Base-by-base conservation (phyloP, 331 rosid species). In the Cucumis variabilis region DNA sequence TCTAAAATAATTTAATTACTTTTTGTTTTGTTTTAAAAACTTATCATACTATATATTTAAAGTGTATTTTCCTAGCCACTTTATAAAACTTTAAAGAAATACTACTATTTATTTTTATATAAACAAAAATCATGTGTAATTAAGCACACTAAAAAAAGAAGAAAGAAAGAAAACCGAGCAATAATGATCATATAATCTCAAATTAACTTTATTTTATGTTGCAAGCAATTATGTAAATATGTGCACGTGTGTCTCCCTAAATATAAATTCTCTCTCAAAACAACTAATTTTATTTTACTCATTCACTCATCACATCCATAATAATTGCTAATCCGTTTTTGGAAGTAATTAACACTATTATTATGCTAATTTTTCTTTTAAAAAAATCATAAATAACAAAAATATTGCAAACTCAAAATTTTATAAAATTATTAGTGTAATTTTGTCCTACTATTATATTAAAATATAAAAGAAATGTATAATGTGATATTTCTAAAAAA, bases 231-330 rank as follows among this genome's bases (percentile, higher is more conserved):
- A 66, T 66, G 28, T 11, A 27, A 9, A 63, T 25, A 4, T 28
- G 77, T 71, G n/a, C 77, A 71, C 77, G 77, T 71, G 77, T 71
- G 50, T 33, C 24, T 6, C 48, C 77, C 44, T 37, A 37, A 37
- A 37, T 37, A 37, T 37, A 71, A 30, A 69, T 25, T 69, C 5
- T 67, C 73, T 27, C 20, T 25, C 72, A 25, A 68, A 68, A 3
- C 73, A 68, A 68, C 7, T n/a, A 37, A 37, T 68, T 68, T 68
- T 25, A 68, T 25, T 68, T 68, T 19, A 68, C 73, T 14, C 15
- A 70, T 30, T 70, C 11, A 70, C 1, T 70, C 0, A 28, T 28
- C 71, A 24, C 9, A 68, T 68, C 37, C 27, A 5, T 25, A 24
- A 5, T 3, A 68, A 68, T 66, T 23, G 15, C 37, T 15, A 71